These are phyloP conservation scores for Ophiostoma fasciatum DNA, from an alignment of 2,329 filamentous ascomycete species.

Conservation along the genomic window DNA sequence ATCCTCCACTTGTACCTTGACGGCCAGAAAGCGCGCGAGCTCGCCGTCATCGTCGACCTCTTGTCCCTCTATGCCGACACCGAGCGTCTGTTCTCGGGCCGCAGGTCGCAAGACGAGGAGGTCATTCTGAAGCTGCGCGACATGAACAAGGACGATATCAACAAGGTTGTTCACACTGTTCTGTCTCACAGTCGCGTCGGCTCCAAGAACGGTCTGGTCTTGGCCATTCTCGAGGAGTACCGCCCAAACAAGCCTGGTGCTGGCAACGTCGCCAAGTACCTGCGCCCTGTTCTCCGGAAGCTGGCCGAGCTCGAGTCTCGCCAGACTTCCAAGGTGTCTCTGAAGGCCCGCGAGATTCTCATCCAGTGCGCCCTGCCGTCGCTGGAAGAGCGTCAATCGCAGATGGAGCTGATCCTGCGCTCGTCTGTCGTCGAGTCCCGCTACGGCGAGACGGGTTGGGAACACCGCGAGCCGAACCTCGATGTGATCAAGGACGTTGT, in stretches of 20 bases:
- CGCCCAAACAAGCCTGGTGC: constrained; percentile 84
- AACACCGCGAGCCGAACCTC: constrained; percentile 82
- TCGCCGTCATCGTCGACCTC: constrained; percentile 64
- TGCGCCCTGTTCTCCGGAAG: constrained; percentile 68
- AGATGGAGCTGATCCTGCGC: constrained; percentile 97
- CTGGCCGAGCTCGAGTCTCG: constrained; percentile 82
- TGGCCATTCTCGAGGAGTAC: constrained; percentile 89
- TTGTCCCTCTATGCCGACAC: constrained; percentile 69
- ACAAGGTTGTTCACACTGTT: constrained; percentile 72
- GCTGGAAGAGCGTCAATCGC: constrained; percentile 79
- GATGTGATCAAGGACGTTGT: constrained; percentile 94
- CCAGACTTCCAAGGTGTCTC: constrained; percentile 80
- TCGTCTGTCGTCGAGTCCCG: constrained; percentile 93
- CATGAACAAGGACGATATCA: constrained; percentile 85
- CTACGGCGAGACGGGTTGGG: constrained; percentile 94
- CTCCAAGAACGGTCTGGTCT: constrained; percentile 83
- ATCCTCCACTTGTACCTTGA: constrained; percentile 73
- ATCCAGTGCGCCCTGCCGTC: constrained; percentile 96
- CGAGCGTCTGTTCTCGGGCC: constrained; percentile 76
- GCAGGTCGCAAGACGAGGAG: constrained; percentile 78
- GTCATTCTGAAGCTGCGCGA: constrained; percentile 89
- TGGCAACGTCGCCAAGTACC: constrained; percentile 76
- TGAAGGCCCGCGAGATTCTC: constrained; percentile 93
- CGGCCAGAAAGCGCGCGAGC: constrained; percentile 82
- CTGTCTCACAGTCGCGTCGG: constrained; percentile 86